A percentile compares a stretch with the other conserved stretches of the same genome.
Conservation (phyloP, 176 grass and related monocot species). For the Carex scoparia region DNA sequence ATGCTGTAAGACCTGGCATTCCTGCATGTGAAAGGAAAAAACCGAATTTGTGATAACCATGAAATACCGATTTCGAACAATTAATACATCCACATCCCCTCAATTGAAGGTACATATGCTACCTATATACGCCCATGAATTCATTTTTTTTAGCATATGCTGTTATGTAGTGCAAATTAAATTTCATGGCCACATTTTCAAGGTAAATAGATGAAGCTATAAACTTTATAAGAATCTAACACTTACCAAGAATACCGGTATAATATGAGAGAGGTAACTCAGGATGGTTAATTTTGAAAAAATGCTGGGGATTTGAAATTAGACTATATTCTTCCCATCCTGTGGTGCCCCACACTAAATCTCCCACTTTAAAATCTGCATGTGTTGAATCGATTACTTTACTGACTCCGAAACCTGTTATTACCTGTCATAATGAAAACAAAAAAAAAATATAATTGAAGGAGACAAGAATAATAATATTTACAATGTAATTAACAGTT, state of each 20-base stretch:
- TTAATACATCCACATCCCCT: too few relatives aligned
- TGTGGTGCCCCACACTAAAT: slow-evolving; percentile 32
- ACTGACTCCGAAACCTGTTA: slow-evolving; percentile 25
- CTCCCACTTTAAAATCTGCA: slow-evolving; percentile 31
- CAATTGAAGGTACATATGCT: too few relatives aligned
- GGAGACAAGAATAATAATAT: background rate
- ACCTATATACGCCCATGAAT: background rate
- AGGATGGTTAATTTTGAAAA: slow-evolving; percentile 35
- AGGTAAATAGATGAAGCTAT: background rate
- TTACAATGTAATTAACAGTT: too few relatives aligned
- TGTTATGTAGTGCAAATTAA: background rate
- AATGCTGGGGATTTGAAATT: background rate
- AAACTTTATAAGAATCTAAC: background rate
- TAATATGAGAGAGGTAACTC: slow-evolving; percentile 46
- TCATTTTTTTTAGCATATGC: background rate
- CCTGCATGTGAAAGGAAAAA: slow-evolving; percentile 9
- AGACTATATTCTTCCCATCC: slow-evolving; percentile 51
- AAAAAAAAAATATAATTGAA: background rate
- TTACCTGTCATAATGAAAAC: slow-evolving; percentile 6
- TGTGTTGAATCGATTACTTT: slow-evolving; percentile 37
- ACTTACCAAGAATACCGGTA: slow-evolving; percentile 39
- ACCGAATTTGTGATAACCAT: background rate
- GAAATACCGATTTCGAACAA: background rate
- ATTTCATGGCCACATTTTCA: background rate
- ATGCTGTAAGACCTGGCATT: slow-evolving; percentile 51